phyloP scores from a whole-genome alignment of 2,329 filamentous ascomycete species.

The Fusarium albidum region DNA sequence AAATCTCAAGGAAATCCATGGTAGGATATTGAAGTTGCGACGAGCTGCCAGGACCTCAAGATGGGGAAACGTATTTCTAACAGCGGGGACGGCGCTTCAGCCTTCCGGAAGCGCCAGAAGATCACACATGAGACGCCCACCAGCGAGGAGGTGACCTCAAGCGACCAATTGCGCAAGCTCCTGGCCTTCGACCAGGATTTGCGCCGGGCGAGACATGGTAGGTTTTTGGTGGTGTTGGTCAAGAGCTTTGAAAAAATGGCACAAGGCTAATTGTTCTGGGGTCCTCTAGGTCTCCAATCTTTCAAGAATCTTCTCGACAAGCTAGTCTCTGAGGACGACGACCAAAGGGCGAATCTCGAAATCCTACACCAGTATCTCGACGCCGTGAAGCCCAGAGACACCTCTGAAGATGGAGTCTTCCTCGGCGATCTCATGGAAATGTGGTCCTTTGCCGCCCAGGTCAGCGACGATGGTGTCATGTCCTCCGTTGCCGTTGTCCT shows the following conservation, averaged over 20 bases:
- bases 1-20: conserved; percentile 44
- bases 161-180: conserved; percentile 72
- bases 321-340: conserved; percentile 60
- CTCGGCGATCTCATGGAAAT: conserved; percentile 84
- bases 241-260: not conserved
- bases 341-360: conserved; percentile 53
- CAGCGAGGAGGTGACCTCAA: conserved; percentile 68
- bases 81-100: conserved; percentile 50
- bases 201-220: conserved; percentile 71
- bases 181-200: conserved; percentile 77
- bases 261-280: not conserved
- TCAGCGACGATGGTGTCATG: conserved; percentile 81
- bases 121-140: conserved; percentile 64
- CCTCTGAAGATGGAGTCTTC: conserved; percentile 62
- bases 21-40: conserved; percentile 25
- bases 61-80: conserved; percentile 57
- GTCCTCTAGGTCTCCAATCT: conserved; percentile 65
- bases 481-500: conserved; percentile 83
- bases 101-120: conserved; percentile 62
- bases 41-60: conserved; percentile 31
- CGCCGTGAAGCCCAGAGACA: conserved; percentile 57
- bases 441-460: conserved; percentile 84
- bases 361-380: conserved; percentile 77
- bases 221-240: conserved; percentile 22
- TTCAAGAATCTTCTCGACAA: conserved; percentile 77